Evolutionary conservation across 75 land plant species (phyloP).

Genomic region (Isoetes taiwanensis): DNA sequence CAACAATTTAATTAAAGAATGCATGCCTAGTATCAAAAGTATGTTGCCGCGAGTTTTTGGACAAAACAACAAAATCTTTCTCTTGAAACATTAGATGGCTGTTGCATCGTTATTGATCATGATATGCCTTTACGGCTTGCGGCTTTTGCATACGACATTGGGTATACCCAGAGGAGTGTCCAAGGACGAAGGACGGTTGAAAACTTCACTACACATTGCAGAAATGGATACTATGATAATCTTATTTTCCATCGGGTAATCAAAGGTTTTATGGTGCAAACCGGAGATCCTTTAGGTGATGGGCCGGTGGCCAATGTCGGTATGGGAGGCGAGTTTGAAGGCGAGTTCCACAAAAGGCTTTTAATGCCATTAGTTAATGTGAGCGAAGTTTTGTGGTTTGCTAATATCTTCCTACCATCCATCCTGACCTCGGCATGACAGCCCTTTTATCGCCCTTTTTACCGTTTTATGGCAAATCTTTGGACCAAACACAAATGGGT

Average conservation of each 20-base stretch:
- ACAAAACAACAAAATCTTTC: too few species aligned
- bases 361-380: too few species aligned
- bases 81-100: too few species aligned
- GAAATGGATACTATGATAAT: conserved; percentile 96
- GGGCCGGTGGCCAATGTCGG: conserved; percentile 98
- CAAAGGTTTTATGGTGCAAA: conserved; percentile 97
- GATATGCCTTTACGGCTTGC: conserved; percentile 9
- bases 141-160: conserved; percentile 85
- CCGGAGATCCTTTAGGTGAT: conserved; percentile 98
- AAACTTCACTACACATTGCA: conserved; percentile 94
- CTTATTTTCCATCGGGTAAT: conserved; percentile 96
- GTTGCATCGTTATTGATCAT: too few species aligned
- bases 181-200: conserved; percentile 91
- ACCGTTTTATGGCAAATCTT: conserved; percentile 99
- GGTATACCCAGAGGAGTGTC: conserved; percentile 99
- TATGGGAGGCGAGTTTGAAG: conserved; percentile 99
- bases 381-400: background rate
- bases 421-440: conserved; percentile 1
- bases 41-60: too few species aligned
- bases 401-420: too few species aligned
- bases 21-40: too few species aligned
- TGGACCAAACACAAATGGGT: conserved; percentile 97
- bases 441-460: conserved; percentile 66
- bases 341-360: conserved; percentile 95
- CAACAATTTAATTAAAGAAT: too few species aligned